Evolutionary conservation across 2,329 filamentous ascomycete species (phyloP).

Genomic region (Zasmidium cellare): DNA sequence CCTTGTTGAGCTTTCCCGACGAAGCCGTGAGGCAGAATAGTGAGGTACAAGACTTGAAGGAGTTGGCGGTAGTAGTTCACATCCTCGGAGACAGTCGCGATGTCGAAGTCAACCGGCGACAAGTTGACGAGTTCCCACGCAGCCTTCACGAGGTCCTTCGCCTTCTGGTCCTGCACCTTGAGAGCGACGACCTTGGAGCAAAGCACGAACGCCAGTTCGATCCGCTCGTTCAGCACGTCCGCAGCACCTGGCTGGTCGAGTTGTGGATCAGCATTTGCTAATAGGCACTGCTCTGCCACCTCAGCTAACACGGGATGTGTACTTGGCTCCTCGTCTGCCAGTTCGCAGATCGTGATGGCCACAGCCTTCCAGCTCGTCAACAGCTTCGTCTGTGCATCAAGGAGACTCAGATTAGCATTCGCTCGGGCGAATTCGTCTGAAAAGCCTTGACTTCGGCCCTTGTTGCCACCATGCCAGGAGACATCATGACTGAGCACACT

Average conservation of each 20-base stretch:
- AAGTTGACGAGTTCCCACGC: conserved; percentile 62
- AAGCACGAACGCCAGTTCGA: conserved; percentile 78
- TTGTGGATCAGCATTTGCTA: conserved; percentile 70
- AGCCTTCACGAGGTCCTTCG: conserved; percentile 55
- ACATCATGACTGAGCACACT: conserved; percentile 75
- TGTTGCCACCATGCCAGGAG: conserved; percentile 65
- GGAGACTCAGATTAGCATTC: conserved; percentile 86
- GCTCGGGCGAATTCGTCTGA: conserved; percentile 79
- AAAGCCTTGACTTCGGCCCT: conserved; percentile 66
- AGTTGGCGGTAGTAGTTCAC: conserved; percentile 78
- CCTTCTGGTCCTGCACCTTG: conserved; percentile 51
- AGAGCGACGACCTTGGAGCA: conserved; percentile 72
- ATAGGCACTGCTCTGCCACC: conserved; percentile 74
- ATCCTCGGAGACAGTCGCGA: conserved; percentile 56
- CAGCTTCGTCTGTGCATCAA: conserved; percentile 85
- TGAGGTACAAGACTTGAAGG: conserved; percentile 80
- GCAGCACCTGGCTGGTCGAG: conserved; percentile 81
- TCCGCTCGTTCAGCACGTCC: conserved; percentile 71
- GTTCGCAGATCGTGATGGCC: conserved; percentile 76
- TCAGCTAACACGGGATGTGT: conserved; percentile 71
- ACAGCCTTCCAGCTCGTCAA: conserved; percentile 89
- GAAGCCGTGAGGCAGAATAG: conserved; percentile 64
- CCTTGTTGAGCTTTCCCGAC: conserved; percentile 7
- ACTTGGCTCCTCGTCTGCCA: conserved; percentile 51
- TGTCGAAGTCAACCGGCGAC: conserved; percentile 59